Evolutionary conservation across 2,329 filamentous ascomycete species (phyloP).

Genomic region (Colletotrichum sublineola): DNA sequence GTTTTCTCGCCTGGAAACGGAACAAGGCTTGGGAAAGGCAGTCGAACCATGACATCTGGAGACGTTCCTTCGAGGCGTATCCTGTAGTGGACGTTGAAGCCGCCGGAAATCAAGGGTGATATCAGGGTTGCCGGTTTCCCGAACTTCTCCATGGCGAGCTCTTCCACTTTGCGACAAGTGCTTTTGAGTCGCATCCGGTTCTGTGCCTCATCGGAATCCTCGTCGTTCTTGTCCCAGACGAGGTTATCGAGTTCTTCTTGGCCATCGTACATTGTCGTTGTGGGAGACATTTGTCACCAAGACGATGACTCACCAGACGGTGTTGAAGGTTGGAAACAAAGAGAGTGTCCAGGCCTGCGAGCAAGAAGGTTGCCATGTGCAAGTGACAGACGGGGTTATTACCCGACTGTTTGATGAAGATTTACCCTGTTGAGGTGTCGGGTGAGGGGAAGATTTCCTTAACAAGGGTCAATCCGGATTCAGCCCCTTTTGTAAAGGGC

Average conservation of each 20-base stretch:
- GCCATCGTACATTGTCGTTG: constrained; percentile 13
- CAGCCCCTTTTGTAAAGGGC: no score
- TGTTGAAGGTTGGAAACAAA: no score
- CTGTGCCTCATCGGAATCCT: background rate
- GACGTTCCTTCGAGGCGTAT: constrained; percentile 24
- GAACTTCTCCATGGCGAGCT: constrained; percentile 1
- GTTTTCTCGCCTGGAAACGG: constrained; percentile 43
- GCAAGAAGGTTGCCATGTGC: no score
- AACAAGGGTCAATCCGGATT: no score
- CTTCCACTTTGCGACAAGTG: constrained; percentile 7
- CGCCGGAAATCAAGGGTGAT: constrained; percentile 32
- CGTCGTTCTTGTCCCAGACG: constrained; percentile 33
- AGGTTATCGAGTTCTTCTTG: constrained; percentile 35
- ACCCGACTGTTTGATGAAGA: no score
- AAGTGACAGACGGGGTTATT: no score
- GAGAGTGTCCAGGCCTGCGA: no score
- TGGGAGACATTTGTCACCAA: no score
- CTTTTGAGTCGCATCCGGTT: constrained; percentile 23
- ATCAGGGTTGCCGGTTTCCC: constrained; percentile 18
- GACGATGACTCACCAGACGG: no score
- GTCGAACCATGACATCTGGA: constrained; percentile 34
- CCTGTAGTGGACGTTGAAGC: constrained; percentile 43
- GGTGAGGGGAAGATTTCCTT: no score
- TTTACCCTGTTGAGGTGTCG: no score
- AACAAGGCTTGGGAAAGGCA: constrained; percentile 36